Percentiles rank a stretch among this genome's conserved stretches.
These are phyloP conservation scores for Diplodia corticola DNA, from an alignment of 2,329 filamentous ascomycete genomes.

Conservation along the genomic window DNA sequence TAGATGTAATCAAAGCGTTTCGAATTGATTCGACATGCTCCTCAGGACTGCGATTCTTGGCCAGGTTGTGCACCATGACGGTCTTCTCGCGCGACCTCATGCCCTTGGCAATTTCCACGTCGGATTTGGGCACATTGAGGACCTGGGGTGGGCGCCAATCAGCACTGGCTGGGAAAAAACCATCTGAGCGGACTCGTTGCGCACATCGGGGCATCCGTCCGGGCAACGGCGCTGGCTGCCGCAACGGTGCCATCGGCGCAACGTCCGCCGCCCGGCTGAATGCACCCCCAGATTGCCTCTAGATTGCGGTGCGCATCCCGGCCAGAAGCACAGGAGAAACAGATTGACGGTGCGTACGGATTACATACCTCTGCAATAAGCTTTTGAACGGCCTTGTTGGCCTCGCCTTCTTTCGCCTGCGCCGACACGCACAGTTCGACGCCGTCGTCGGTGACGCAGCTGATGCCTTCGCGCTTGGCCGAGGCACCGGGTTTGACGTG, in stretches of 20 bases:
- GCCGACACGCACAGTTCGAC: slow-evolving; percentile 68
- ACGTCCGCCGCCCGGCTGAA: slow-evolving; percentile 1
- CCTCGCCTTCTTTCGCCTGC: slow-evolving; percentile 65
- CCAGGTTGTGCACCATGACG: slow-evolving; percentile 37
- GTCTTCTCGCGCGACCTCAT: slow-evolving; percentile 66
- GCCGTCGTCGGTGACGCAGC: slow-evolving; percentile 55
- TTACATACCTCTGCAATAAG: slow-evolving; percentile 66
- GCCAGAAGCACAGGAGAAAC: no score
- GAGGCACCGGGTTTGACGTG: slow-evolving; percentile 67
- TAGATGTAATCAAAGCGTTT: slow-evolving; percentile 12
- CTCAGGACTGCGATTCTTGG: slow-evolving; percentile 27
- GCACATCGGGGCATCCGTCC: background rate
- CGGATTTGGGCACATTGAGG: slow-evolving; percentile 63
- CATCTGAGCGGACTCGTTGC: background rate
- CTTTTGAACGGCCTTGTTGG: slow-evolving; percentile 66
- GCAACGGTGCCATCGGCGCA: background rate
- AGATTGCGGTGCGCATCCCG: background rate
- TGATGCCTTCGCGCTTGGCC: slow-evolving; percentile 62
- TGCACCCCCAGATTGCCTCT: background rate
- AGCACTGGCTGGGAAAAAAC: background rate
- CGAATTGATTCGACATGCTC: slow-evolving; percentile 29
- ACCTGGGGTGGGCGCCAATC: slow-evolving; percentile 43
- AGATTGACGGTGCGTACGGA: slow-evolving; percentile 25
- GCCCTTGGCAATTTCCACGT: slow-evolving; percentile 63
- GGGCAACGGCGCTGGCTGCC: background rate